phyloP scores from a whole-genome alignment of 73 alveolate genomes.

The Loxodes magnus region DNA sequence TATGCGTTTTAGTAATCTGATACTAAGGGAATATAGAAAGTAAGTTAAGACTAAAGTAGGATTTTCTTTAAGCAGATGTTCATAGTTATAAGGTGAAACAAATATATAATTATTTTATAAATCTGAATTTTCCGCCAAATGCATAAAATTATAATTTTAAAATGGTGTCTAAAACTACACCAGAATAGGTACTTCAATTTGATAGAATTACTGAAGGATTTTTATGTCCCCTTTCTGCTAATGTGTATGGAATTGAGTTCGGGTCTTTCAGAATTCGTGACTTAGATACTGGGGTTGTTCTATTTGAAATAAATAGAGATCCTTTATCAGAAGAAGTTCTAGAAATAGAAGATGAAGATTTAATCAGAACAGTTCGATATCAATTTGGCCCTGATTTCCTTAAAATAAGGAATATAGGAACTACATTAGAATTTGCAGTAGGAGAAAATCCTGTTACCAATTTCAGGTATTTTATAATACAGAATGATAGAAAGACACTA shows the following conservation, averaged over 20 bases:
- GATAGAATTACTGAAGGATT: conserved; percentile 13
- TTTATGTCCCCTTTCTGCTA: conserved; percentile 56
- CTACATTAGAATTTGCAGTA: conserved; percentile 52
- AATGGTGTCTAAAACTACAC: too few relatives aligned
- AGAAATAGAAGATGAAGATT: conserved; percentile 36
- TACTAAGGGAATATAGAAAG: too few relatives aligned
- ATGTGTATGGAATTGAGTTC: conserved; percentile 40
- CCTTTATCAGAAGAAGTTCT: conserved; percentile 16
- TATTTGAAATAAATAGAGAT: conserved; percentile 53
- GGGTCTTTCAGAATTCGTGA: conserved; percentile 51
- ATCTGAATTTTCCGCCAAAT: too few relatives aligned
- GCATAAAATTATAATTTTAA: too few relatives aligned
- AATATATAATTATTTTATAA: too few relatives aligned
- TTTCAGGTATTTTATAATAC: too few relatives aligned
- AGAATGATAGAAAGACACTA: conserved; percentile 79
- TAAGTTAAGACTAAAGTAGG: too few relatives aligned
- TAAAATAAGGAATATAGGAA: conserved; percentile 60
- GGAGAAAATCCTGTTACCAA: conserved; percentile 67
- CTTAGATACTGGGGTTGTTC: conserved; percentile 36
- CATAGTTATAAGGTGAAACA: too few relatives aligned
- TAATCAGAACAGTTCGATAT: conserved; percentile 60
- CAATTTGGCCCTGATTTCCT: conserved; percentile 79
- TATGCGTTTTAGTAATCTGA: too few relatives aligned
- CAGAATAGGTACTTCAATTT: neutral
- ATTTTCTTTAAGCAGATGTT: too few relatives aligned